phyloP scores from a whole-genome alignment of 2,329 filamentous ascomycete genomes.

The Exophiala lecanii-corni region DNA sequence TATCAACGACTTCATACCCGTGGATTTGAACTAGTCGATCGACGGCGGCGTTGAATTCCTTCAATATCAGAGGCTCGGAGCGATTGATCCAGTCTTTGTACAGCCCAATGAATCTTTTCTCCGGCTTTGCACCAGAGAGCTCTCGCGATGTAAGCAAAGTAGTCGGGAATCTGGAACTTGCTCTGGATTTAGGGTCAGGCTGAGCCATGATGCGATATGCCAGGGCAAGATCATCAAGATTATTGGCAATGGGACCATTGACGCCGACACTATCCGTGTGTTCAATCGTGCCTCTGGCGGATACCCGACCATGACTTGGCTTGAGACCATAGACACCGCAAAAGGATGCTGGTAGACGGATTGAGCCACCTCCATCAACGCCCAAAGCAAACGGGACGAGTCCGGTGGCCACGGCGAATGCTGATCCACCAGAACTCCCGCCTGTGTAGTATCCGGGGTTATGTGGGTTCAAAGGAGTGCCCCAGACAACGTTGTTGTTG shows the following conservation, averaged over 20 bases:
- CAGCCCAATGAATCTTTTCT: slow-evolving; percentile 64
- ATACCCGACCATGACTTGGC: slow-evolving; percentile 64
- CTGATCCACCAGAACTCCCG: slow-evolving; percentile 73
- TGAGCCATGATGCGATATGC: slow-evolving; percentile 77
- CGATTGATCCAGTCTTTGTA: slow-evolving; percentile 65
- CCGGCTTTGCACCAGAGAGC: slow-evolving; percentile 10
- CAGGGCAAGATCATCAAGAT: slow-evolving; percentile 70
- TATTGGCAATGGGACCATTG: slow-evolving; percentile 70
- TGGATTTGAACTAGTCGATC: slow-evolving; percentile 44
- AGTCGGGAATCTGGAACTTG: slow-evolving; percentile 48
- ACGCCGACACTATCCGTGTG: slow-evolving; percentile 62
- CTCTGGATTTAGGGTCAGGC: slow-evolving; percentile 54
- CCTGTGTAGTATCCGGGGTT: slow-evolving; percentile 74
- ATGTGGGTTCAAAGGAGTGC: slow-evolving; percentile 73
- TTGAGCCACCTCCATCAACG: slow-evolving; percentile 70
- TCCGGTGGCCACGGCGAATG: slow-evolving; percentile 64
- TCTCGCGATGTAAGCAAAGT: slow-evolving; percentile 45
- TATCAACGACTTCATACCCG: slow-evolving; percentile 42
- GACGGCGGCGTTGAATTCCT: slow-evolving; percentile 59
- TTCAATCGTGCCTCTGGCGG: slow-evolving; percentile 53
- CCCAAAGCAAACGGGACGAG: slow-evolving; percentile 71
- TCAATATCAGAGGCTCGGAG: slow-evolving; percentile 59
- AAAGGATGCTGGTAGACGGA: slow-evolving; percentile 68
- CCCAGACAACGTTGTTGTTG: slow-evolving; percentile 73
- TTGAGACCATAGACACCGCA: slow-evolving; percentile 82